These are phyloP conservation scores for Penicillium paxilli DNA, from an alignment of 495 filamentous ascomycete species.

Conservation along the genomic window DNA sequence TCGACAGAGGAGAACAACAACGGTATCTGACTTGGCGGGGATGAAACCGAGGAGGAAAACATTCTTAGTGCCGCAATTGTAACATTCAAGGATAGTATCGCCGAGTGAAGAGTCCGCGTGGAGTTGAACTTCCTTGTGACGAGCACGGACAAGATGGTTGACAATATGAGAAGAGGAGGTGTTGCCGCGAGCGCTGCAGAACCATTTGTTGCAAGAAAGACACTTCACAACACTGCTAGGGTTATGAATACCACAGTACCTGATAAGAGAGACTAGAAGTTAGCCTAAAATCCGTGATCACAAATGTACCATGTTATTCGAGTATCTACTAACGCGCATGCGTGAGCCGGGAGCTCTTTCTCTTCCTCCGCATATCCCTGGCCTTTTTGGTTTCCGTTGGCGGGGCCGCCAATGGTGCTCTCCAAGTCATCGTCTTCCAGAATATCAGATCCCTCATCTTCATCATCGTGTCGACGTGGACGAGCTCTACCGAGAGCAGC, in stretches of 20 bases:
- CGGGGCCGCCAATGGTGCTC: conserved; percentile 82
- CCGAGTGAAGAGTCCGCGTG: conserved; percentile 94
- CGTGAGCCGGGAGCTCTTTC: conserved; percentile 89
- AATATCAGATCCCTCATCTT: conserved; percentile 82
- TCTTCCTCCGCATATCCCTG: conserved; percentile 74
- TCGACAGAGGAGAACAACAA: conserved; percentile 94
- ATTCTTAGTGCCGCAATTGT: conserved; percentile 99
- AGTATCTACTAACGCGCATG: conserved; percentile 78
- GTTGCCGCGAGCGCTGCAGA: conserved; percentile 96
- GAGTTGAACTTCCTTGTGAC: conserved; percentile 97
- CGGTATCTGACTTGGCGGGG: conserved; percentile 97
- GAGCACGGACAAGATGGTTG: conserved; percentile 95
- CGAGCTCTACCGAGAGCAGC: conserved; percentile 59
- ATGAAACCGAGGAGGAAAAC: conserved; percentile 99
- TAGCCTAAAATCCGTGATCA: not conserved
- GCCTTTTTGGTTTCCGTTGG: conserved; percentile 68
- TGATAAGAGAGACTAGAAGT: conserved; percentile 31
- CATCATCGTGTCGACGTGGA: conserved; percentile 74
- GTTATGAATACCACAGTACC: conserved; percentile 98
- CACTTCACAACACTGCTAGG: conserved; percentile 95
- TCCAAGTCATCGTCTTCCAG: conserved; percentile 91
- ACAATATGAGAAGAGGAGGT: conserved; percentile 97
- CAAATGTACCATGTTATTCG: conserved; percentile 8
- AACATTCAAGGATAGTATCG: conserved; percentile 96
- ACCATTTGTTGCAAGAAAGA: conserved; percentile 95